Base-by-base conservation (phyloP, 2,329 filamentous ascomycete species). In the Macroventuria anomochaeta region DNA sequence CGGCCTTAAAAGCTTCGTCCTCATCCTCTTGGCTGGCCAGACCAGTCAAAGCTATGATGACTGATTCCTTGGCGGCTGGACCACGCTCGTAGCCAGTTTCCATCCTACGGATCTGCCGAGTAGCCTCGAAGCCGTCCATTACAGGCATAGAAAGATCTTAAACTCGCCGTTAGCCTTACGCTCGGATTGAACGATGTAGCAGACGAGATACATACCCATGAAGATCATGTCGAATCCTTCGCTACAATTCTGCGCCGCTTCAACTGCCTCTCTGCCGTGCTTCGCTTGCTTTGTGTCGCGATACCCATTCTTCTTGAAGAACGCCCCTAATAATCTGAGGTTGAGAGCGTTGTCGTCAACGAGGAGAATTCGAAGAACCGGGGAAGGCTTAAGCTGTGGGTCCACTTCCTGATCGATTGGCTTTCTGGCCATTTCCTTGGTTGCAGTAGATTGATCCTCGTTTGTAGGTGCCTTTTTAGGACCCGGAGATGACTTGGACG, bases 321-420 rank as follows among this genome's bases (percentile, higher is more conserved):
- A 68, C 0, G 64, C 54, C 2, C 50, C 51, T 8, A 69, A 55
- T 17, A 69, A 53, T 55, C 63, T 68, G 7, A 73, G 53, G 28
- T 75, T 75, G 23, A 75, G 62, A 1, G 59, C 23, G 38, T 75
- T 75, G 39, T 75, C 72, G 42, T 75, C 73, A 0, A 70, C 69
- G 2, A 75, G 53, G 1, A 75, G 63, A 10, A 73, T 57, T 12
- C 56, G 46, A 40, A 43, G 54, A 28, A n/a, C 15, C 2, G 5
- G n/a, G 3, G n/a, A 11, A 28, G 13, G 4, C 18, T 36, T n/a
- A 18, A 21, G n/a, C 2, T 25, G 12, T 2, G 39, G 23, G 5
- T 32, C 18, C 4, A 25, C 3, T 18, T 18, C 10, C 17, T 34
- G n/a, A 8, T 33, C 13, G 11, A 10, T 12, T 26, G 13, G 26